Evolutionary conservation across 2,329 filamentous ascomycete species (phyloP), one percentile per base, ranked within the genome.

Genomic region (Fusarium tanahbumbuense): DNA sequence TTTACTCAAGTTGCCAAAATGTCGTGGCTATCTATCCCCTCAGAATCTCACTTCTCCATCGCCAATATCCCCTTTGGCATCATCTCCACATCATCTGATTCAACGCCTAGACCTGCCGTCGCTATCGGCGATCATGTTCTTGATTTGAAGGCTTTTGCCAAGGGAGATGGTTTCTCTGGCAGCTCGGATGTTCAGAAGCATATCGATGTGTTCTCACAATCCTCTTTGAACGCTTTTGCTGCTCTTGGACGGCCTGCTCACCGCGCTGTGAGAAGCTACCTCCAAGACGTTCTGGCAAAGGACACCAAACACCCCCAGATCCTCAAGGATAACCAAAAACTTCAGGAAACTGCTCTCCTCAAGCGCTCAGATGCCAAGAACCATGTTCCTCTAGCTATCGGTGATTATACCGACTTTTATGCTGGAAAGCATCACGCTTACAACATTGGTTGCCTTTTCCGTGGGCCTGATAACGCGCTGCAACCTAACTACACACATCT

Each of bases 401-500:
- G 92, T 32, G 93, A 95, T 76, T 95, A 95, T 77, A 93, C 92
- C 3, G 93, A 96, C 77, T 96, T 95, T 81, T 96, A 93, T 76
- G 93, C 91, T 16, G 92, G 93, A 50, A 82, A 91, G 73, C 91
- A 94, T 76, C 93, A 96, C 79, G 93, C 93, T 8, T 92, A 89
- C 82, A 81, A 81, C 71, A 84, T 92, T 11, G 92, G 92, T 6
- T 86, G 88, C 2, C 84, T 94, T 23, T 93, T 95, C 81, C 88
- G 93, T 34, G 92, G 91, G 0, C 86, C 90, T 0, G 85, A 87
- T 18, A 92, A 93, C 71, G 92, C 92, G 0, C 83, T 96, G 22
- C 91, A 94, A 78, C 91, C 92, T 12, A 95, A 95, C 77, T 96
- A 95, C 78, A 92, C 87, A 52, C 91, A 94, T 71, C 83, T 96